phyloP scores from a whole-genome alignment of 116 monocot genomes.

The Zostera marina region DNA sequence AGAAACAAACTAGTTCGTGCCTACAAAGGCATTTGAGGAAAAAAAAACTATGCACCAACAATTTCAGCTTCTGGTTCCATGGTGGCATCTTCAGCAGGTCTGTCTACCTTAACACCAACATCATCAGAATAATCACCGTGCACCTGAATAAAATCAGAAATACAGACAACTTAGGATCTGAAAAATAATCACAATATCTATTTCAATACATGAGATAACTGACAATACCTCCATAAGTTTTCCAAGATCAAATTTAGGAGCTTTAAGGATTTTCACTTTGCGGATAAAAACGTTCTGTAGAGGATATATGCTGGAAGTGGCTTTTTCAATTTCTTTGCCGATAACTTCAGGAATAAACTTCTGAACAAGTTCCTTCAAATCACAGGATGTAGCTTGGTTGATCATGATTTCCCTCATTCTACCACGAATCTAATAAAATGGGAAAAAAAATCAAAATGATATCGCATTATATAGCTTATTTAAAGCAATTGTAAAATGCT shows the following conservation, averaged over 20 bases:
- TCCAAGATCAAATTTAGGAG: conserved; percentile 85
- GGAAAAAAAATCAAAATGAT: background rate
- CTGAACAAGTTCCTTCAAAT: conserved; percentile 68
- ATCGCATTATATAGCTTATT: too few species aligned
- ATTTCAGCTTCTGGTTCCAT: conserved; percentile 31
- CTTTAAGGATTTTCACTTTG: conserved; percentile 84
- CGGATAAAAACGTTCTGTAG: conserved; percentile 88
- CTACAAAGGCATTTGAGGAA: background rate
- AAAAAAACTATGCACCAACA: conserved; percentile 5
- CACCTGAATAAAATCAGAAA: conserved; percentile 14
- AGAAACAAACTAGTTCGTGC: too few species aligned
- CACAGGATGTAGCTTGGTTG: conserved; percentile 59
- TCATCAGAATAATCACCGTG: conserved; percentile 71
- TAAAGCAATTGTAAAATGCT: background rate
- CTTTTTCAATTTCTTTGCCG: conserved; percentile 79
- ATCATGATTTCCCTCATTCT: conserved; percentile 83
- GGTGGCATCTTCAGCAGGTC: conserved; percentile 43
- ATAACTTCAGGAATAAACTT: conserved; percentile 77
- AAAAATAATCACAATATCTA: background rate
- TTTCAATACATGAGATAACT: background rate
- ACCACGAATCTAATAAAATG: conserved; percentile 34
- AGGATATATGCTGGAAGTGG: conserved; percentile 66
- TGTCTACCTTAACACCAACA: conserved; percentile 43
- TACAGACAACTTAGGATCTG: background rate
- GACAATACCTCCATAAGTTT: conserved; percentile 84